Base-by-base conservation (phyloP, 2,329 filamentous ascomycete species). In the Phialophora tarda region DNA sequence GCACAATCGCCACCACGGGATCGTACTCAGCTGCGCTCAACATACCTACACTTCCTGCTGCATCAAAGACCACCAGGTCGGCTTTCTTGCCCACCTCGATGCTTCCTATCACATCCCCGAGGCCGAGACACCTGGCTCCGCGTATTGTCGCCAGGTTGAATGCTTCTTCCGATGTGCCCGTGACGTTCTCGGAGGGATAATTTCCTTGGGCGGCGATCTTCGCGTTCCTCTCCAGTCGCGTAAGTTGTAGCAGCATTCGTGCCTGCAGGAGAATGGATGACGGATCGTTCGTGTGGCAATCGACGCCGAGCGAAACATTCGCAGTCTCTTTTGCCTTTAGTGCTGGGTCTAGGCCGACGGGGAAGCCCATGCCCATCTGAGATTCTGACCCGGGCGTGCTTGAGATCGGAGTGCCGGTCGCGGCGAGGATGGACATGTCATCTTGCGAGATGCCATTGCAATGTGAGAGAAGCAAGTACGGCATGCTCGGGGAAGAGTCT, bases 121-220 rank as follows among this genome's bases (percentile, higher is more conserved):
- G 76, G 1, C 79, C 76, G 3, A 79, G 73, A 0, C 81, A 81
- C 62, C 77, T 73, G 0, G 82, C 82, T 0, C 82, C 82, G 1
- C 76, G 74, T n/a, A 84, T 77, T 0, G 82, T 85, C 0, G 76
- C 82, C 5, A 85, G 77, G 67, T 84, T 84, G 72, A 82, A 85
- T 2, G 77, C 81, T 47, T 83, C 77, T 53, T 81, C 77, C 0
- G 78, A 78, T 0, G 74, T 75, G 32, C 77, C 72, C 26, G 74
- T 76, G 0, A 76, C 55, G 68, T 72, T 3, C 61, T 64, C 1
- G 21, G 56, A 47, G n/a, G 74, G 74, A 38, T 74, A 72, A 55
- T 73, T 69, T 0, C 72, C 71, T 10, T 70, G 6, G 5, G 72
- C 60, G 14, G 73, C 53, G 28, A 79, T 72, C 32, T 71, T 69